Evolutionary conservation across 1,139 yeast genomes (phyloP).

Genomic region (Pichia sp.): DNA sequence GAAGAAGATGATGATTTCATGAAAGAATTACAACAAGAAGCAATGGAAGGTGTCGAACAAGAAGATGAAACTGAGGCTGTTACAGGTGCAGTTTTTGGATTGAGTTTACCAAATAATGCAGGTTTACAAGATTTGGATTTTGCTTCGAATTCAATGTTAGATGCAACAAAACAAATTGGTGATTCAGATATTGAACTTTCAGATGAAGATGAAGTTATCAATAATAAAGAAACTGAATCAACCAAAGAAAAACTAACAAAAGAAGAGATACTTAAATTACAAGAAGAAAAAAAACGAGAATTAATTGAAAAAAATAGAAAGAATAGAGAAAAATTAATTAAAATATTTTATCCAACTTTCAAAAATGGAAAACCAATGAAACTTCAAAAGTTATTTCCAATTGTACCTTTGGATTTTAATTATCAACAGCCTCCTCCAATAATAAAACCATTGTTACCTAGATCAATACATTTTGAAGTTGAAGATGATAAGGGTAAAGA

Average conservation of each 20-base stretch:
- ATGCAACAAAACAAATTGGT: constrained; percentile 26
- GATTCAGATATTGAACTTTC: constrained; percentile 35
- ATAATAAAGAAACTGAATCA: neutral
- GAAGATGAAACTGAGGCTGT: constrained; percentile 37
- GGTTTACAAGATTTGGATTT: constrained; percentile 40
- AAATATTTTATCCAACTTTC: constrained; percentile 59
- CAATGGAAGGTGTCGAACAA: constrained; percentile 33
- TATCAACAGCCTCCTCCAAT: constrained; percentile 47
- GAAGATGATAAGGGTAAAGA: constrained; percentile 35
- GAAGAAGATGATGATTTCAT: constrained; percentile 34
- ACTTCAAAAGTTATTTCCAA: constrained; percentile 62
- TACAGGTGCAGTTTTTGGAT: constrained; percentile 41
- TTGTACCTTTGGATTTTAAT: constrained; percentile 49
- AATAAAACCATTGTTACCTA: constrained; percentile 58
- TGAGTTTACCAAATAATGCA: constrained; percentile 27
- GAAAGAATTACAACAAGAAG: constrained; percentile 33
- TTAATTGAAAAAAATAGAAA: constrained; percentile 23
- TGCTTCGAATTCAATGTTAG: constrained; percentile 35
- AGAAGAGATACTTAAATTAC: constrained; percentile 9
- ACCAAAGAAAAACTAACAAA: constrained; percentile 13
- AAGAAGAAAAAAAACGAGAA: constrained; percentile 15
- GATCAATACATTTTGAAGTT: constrained; percentile 42
- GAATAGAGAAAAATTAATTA: constrained; percentile 35
- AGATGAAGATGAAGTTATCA: constrained; percentile 21
- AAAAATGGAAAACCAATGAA: constrained; percentile 49